Conservation (phyloP, 2,329 filamentous ascomycete species). For the Botrytis medusae region DNA sequence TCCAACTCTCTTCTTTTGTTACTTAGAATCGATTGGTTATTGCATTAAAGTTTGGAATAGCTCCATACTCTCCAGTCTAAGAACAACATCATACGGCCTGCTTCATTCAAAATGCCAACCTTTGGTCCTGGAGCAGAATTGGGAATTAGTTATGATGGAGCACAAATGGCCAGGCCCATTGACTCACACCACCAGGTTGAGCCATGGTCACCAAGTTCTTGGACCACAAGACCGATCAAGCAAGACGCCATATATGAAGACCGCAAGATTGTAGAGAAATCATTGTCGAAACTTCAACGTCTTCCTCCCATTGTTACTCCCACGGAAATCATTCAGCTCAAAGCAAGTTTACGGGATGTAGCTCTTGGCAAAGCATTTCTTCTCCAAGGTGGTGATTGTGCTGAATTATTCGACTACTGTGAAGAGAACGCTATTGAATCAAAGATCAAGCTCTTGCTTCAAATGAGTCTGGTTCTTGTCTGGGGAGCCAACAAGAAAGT, state of each 20-base stretch:
- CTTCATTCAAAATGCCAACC: slow-evolving; percentile 9
- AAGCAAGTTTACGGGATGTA: slow-evolving; percentile 77
- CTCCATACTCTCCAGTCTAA: not conserved
- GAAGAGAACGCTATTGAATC: slow-evolving; percentile 84
- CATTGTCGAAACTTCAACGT: slow-evolving; percentile 62
- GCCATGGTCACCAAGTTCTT: slow-evolving; percentile 63
- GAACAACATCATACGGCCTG: not conserved
- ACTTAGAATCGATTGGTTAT: not conserved
- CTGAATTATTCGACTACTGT: slow-evolving; percentile 97
- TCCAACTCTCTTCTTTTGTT: not conserved
- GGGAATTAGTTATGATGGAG: slow-evolving; percentile 2
- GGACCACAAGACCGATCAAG: slow-evolving; percentile 76
- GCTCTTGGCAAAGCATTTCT: slow-evolving; percentile 89
- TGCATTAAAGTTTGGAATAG: not conserved
- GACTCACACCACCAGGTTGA: slow-evolving; percentile 15
- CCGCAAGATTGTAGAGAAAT: slow-evolving; percentile 55
- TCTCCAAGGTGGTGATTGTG: slow-evolving; percentile 94
- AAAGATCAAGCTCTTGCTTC: slow-evolving; percentile 93
- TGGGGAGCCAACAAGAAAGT: slow-evolving; percentile 82
- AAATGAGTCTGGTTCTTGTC: slow-evolving; percentile 95
- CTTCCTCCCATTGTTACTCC: slow-evolving; percentile 80
- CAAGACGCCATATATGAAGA: slow-evolving; percentile 72
- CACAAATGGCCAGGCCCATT: not conserved
- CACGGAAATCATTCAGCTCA: slow-evolving; percentile 76
- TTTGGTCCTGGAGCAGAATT: not conserved